Conservation (phyloP, 2,329 filamentous ascomycete species). For the Colletotrichum higginsianum region DNA sequence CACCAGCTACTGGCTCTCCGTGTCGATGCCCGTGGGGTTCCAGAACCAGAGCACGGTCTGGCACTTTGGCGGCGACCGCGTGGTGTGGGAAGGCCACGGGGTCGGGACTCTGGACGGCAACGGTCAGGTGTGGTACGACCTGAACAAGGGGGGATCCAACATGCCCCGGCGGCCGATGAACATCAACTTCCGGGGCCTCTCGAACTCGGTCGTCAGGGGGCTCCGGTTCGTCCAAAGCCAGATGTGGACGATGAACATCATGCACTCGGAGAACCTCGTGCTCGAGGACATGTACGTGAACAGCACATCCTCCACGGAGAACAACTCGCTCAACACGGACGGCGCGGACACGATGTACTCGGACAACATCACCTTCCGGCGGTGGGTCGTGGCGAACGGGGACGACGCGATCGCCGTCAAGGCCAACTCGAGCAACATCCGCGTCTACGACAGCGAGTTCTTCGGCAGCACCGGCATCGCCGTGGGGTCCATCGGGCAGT, state of each 20-base stretch:
- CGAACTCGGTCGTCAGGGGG: slow-evolving; percentile 63
- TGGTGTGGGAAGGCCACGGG: slow-evolving; percentile 65
- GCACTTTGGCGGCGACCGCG: slow-evolving; percentile 67
- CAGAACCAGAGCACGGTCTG: slow-evolving; percentile 70
- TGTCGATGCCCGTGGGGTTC: slow-evolving; percentile 66
- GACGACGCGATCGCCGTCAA: slow-evolving; percentile 70
- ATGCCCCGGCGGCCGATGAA: slow-evolving; percentile 67
- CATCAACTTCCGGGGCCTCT: slow-evolving; percentile 60
- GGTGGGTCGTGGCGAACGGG: slow-evolving; percentile 66
- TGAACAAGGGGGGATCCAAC: slow-evolving; percentile 60
- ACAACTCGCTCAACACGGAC: slow-evolving; percentile 57
- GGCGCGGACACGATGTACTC: slow-evolving; percentile 67
- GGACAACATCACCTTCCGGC: slow-evolving; percentile 64
- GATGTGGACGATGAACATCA: slow-evolving; percentile 73
- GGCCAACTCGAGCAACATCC: slow-evolving; percentile 69
- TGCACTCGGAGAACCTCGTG: slow-evolving; percentile 61
- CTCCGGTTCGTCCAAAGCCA: slow-evolving; percentile 69
- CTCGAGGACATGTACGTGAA: slow-evolving; percentile 69
- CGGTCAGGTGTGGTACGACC: slow-evolving; percentile 73
- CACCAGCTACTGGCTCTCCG: slow-evolving; percentile 66
- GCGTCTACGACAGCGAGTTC: slow-evolving; percentile 64
- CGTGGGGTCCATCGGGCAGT: slow-evolving; percentile 71
- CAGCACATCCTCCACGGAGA: slow-evolving; percentile 56
- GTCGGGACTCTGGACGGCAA: slow-evolving; percentile 71
- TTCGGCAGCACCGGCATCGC: slow-evolving; percentile 67